Evolutionary conservation across 176 grass and related monocot genomes (phyloP), one percentile per base, ranked within the genome.

Genomic region (Otatea glauca): DNA sequence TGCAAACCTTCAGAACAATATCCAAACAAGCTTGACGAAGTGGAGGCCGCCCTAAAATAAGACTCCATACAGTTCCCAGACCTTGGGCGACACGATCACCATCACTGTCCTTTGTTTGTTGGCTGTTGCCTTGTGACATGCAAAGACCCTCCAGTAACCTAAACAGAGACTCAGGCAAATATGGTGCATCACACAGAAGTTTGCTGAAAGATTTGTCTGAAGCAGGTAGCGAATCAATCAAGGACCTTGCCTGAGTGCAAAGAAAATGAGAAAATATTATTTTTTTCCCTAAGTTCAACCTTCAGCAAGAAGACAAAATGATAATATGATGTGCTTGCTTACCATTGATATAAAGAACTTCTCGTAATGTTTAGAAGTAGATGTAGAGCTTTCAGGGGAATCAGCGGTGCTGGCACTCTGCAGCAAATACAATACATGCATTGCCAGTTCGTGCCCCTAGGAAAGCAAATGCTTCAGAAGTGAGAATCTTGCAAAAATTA

Each of bases 301-400:
- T 73, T 56, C 35, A 80, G 50, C 45, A 18, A 70, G 44, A 74
- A 89, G 21, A 81, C 50, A 76, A 59, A 24, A 38, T 53, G 38
- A 85, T 50, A 81, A 58, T 69, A 91, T 39, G 23, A 72, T 76
- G 47, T 72, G 35, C 68, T 70, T 86, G 72, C 91, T 98, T 84
- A 98, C 95, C 85, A 99, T 79, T 91, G 91, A 93, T 48, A 92
- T 83, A 83, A 99, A 92, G 85, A 99, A 99, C 61, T 91, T 92
- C 84, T 99, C 97, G 11, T 99, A 99, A 85, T 85, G 56, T 81
- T 86, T 85, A 67, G 88, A 84, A 88, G 79, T 70, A 56, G 71
- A 87, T 65, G 64, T 63, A 62, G 88, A 94, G 83, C 66, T 68
- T 80, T 78, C 86, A 38, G 83, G 54, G 38, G 60, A 78, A 83